Evolutionary conservation across 2,329 filamentous ascomycete genomes (phyloP), one percentile per base, ranked within the genome.

Genomic region (Xylariaceae sp.): DNA sequence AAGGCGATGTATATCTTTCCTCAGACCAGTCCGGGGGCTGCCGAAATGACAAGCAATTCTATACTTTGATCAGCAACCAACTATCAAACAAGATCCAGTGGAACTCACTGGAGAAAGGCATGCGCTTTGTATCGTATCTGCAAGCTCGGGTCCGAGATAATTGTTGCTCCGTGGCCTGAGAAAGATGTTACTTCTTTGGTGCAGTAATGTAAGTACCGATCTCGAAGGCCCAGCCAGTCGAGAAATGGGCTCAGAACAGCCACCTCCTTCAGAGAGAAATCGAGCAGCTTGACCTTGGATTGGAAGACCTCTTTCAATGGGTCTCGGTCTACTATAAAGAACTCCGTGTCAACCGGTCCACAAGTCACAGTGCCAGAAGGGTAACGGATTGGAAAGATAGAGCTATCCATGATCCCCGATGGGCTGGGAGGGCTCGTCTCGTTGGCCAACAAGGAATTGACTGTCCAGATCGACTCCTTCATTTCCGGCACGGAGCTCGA

Each of bases 281-380:
- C 70, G 0, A 75, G 57, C 2, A 69, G 51, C 43, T 66, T 71
- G 3, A 66, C 63, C 11, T 51, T 60, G 5, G 47, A 17, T 0
- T 45, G 17, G 44, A 75, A 75, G 0, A 54, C 46, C 3, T 61
- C 54, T 0, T 42, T 46, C 1, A 72, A 47, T 0, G 38, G 16
- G 7, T 71, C 61, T 19, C 67, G 66, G 45, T 75, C 72, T 1
- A 61, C 47, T 1, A 75, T 65, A 11, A 61, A 64, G 45, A 75
- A 75, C 2, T 61, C 50, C 1, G 42, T 50, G 1, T 16, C 7
- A 7, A 19, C 40, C 2, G 60, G 38, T 12, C 36, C 22, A n/a
- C 60, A 47, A 3, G 2, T 48, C 17, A 64, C 50, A 1, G 19
- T 14, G 2, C 62, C 58, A 45, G 44, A 22, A 14, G 57, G 48